Base-by-base conservation (phyloP, 129 eudicot species). In the Kitagawia praeruptora region DNA sequence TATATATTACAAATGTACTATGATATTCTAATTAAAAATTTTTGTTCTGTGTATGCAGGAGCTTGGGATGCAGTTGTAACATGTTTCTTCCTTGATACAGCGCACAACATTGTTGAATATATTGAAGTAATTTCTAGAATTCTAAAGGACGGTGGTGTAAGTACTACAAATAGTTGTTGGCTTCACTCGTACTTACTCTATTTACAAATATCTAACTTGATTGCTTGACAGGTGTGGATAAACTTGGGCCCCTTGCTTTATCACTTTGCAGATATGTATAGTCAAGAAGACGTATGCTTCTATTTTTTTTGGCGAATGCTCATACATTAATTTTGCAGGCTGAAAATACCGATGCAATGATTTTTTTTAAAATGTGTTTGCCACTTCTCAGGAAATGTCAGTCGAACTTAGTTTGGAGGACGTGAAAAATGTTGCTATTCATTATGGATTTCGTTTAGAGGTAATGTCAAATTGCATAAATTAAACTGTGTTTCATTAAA, bases 391-490 rank as follows among this genome's bases (percentile, higher is more conserved):
- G 98, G 99, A 92, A 81, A 89, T 92, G 97, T 95, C 99, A 5
- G 82, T 95, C 81, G 99, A 95, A 81, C 84, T 95, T n/a, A 87
- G 99, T 85, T 87, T 95, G 86, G 99, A 95, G 84, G 99, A 95
- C 82, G 99, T 95, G 80, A 92, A 95, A 83, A 87, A 75, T 83
- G 89, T 88, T 77, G 93, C 99, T 51, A 53, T 76, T 67, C 92
- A 90, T 82, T 89, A 83, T 83, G 99, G 99, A 80, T 92, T 95
- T 84, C 69, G 85, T 78, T 78, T 90, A 74, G 99, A 95, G 99
- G 99, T 95, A 78, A 58, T 72, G 27, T 37, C 44, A 27, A 40
- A 31, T 74, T 73, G n/a, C 31, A 12, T 19, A 18, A 46, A 18
- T 25, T 58, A 40, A 58, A 39, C 11, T 44, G 42, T 38, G 39